Conservation (phyloP, 1,284 basidiomycete species). For the Sporisorium graminicola region DNA sequence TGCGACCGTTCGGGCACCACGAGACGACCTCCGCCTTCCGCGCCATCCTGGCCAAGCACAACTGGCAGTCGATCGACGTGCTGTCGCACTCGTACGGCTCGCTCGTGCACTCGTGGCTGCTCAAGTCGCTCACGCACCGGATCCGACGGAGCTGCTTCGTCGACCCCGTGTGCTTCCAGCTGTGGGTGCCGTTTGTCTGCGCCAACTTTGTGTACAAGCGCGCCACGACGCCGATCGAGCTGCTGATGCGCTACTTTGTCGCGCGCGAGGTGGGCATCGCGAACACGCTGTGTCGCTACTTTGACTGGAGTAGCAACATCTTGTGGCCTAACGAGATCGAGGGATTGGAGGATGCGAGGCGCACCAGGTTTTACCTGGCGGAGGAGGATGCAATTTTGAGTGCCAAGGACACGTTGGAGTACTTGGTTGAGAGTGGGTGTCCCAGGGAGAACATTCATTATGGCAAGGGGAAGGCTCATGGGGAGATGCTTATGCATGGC, state of each 20-base stretch:
- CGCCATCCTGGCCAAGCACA: constrained; percentile 36
- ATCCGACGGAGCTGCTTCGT: constrained; percentile 61
- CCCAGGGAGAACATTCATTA: constrained; percentile 37
- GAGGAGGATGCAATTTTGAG: constrained; percentile 60
- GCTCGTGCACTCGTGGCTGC: constrained; percentile 61
- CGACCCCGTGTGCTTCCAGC: constrained; percentile 65
- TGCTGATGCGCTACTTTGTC: constrained; percentile 65
- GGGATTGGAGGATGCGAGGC: constrained; percentile 28
- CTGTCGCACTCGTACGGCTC: constrained; percentile 67
- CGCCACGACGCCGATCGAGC: constrained; percentile 54
- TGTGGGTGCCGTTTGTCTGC: constrained; percentile 63
- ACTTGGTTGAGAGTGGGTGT: constrained; percentile 55
- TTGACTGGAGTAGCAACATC: constrained; percentile 63
- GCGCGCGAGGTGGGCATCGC: constrained; percentile 59
- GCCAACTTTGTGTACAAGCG: constrained; percentile 63
- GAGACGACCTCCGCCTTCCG: constrained; percentile 55
- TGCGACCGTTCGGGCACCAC: constrained; percentile 57
- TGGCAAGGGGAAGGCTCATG: constrained; percentile 43
- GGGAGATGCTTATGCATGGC: constrained; percentile 60
- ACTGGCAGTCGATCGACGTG: constrained; percentile 51
- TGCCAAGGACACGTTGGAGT: constrained; percentile 49
- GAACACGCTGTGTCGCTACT: constrained; percentile 59
- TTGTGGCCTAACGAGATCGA: constrained; percentile 65
- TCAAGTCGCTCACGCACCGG: constrained; percentile 52
- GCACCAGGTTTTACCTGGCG: constrained; percentile 54